Percentiles rank a stretch among this genome's conserved stretches.
These are phyloP conservation scores for Diddensiella transvaalensis DNA, from an alignment of 805 yeast genomes.

Conservation along the genomic window DNA sequence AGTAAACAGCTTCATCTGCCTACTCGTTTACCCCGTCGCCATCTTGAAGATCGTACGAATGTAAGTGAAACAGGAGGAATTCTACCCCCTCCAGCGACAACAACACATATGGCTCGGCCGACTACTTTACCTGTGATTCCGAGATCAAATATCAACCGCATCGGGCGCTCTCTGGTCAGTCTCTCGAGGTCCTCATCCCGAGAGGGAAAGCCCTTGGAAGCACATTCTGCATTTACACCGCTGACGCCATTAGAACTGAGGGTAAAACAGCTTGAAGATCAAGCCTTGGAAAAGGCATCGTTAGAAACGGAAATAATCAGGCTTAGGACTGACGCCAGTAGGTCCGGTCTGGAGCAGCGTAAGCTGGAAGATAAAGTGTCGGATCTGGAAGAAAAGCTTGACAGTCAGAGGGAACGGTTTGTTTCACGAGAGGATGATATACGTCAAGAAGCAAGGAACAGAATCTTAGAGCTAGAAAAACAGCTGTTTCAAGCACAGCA, in stretches of 20 bases:
- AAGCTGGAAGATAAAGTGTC: conserved; percentile 33
- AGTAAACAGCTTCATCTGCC: not conserved
- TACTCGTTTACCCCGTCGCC: not conserved
- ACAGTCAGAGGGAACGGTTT: conserved; percentile 1
- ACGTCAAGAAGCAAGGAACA: conserved; percentile 13
- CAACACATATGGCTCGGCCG: no score
- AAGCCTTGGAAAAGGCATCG: not conserved
- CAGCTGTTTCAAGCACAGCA: not conserved
- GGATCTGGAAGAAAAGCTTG: conserved; percentile 18
- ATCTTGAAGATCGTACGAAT: not conserved
- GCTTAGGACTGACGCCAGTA: conserved; percentile 38
- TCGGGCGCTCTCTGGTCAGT: not conserved
- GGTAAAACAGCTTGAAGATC: conserved; percentile 3
- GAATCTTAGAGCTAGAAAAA: not conserved
- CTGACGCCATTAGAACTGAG: not conserved
- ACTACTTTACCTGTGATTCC: no score
- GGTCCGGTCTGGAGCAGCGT: conserved; percentile 37
- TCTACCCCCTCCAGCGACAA: not conserved
- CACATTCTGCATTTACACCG: not conserved
- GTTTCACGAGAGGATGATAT: conserved; percentile 7
- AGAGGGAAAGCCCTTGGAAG: not conserved
- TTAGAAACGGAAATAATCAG: conserved; percentile 14
- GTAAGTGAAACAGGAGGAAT: not conserved
- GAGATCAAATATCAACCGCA: no score
- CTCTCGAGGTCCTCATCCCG: not conserved